phyloP scores from a whole-genome alignment of 2,329 filamentous ascomycete genomes.

The Hypomyces perniciosus region DNA sequence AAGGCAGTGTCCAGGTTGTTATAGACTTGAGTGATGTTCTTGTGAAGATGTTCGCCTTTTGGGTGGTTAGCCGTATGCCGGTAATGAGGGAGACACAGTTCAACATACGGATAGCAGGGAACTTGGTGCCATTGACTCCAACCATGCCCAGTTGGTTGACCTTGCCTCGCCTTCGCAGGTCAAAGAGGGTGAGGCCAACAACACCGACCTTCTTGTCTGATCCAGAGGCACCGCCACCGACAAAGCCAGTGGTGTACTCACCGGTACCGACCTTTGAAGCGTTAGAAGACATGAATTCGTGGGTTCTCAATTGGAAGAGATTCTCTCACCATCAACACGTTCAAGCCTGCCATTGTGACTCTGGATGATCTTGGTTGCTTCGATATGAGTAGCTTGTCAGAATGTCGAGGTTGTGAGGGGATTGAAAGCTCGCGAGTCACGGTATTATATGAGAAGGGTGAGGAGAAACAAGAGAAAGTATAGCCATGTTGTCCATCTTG shows the following conservation, averaged over 20 bases:
- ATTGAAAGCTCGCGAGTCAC: background rate
- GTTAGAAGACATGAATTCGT: background rate
- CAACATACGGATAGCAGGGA: conserved; percentile 75
- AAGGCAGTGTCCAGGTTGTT: conserved; percentile 86
- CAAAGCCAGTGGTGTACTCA: conserved; percentile 95
- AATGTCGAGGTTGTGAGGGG: background rate
- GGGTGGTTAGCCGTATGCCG: background rate
- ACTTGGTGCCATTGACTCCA: conserved; percentile 82
- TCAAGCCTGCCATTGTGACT: conserved; percentile 50
- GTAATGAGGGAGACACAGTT: background rate
- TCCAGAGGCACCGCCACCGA: conserved; percentile 72
- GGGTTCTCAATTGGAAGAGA: background rate
- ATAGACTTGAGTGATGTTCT: conserved; percentile 84
- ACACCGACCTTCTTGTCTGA: conserved; percentile 97
- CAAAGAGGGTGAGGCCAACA: conserved; percentile 83
- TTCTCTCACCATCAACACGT: conserved; percentile 59
- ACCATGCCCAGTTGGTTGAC: conserved; percentile 84
- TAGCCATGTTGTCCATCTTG: background rate
- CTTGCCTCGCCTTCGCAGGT: conserved; percentile 81
- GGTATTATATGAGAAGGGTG: background rate
- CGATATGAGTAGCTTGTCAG: no score
- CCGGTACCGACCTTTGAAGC: conserved; percentile 69
- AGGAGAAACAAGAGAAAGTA: background rate
- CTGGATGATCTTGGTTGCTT: background rate
- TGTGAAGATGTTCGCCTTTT: conserved; percentile 70